A percentile compares a stretch with the other conserved stretches of the same genome.
Evolutionary conservation across 352 stramenopile species (phyloP).

Genomic region (Elongisporangium prolatum): DNA sequence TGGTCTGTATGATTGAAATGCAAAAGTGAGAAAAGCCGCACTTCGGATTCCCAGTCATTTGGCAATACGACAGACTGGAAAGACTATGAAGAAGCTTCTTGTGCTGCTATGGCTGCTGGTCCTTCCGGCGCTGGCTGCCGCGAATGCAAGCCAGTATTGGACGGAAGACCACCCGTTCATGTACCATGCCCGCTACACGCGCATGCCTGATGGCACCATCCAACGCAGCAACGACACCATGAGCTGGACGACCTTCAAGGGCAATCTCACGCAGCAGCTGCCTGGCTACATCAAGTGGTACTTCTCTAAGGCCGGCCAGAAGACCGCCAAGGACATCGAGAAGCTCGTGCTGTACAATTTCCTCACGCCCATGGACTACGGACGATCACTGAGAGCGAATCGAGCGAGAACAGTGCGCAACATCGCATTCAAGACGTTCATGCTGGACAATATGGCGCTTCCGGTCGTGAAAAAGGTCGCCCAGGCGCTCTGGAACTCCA

Average conservation of each 20-base stretch:
- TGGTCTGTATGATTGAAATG: neutral
- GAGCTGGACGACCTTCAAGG: constrained; percentile 3
- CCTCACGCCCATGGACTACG: constrained; percentile 41
- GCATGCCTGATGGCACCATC: constrained; percentile 34
- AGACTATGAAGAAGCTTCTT: neutral
- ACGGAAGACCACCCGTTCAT: constrained; percentile 38
- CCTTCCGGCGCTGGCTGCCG: neutral
- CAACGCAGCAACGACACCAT: constrained; percentile 17
- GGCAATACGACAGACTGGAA: neutral
- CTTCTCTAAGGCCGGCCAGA: constrained; percentile 20
- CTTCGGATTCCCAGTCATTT: neutral
- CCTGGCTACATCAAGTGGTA: constrained; percentile 13
- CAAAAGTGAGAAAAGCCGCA: neutral
- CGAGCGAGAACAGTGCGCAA: constrained; percentile 28
- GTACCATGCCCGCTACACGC: constrained; percentile 29
- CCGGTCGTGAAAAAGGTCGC: constrained; percentile 31
- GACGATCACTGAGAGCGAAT: constrained; percentile 21
- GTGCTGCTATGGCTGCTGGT: neutral
- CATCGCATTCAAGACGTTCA: constrained; percentile 28
- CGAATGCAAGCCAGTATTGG: constrained; percentile 31
- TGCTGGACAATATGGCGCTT: constrained; percentile 30
- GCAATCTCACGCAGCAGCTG: constrained; percentile 5
- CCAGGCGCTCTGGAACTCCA: constrained; percentile 18
- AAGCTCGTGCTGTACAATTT: constrained; percentile 42
- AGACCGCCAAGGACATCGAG: constrained; percentile 24